A percentile compares a stretch with the other conserved stretches of the same genome.
phyloP scores from a whole-genome alignment of 345 rosid genomes.

The Lepidium didymum region DNA sequence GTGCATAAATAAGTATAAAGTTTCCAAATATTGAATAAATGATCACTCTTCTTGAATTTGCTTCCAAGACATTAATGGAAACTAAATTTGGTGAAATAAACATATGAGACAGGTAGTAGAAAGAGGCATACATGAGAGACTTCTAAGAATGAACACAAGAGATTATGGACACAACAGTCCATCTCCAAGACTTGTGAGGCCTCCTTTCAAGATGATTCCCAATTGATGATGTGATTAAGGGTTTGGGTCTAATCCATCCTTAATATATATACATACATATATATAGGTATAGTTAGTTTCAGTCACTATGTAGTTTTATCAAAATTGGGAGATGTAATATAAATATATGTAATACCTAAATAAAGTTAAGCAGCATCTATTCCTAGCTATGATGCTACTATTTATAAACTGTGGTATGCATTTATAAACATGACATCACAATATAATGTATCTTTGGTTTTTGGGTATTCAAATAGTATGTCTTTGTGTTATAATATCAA shows the following conservation, averaged over 20 bases:
- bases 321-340: background rate
- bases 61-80: background rate
- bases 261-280: background rate
- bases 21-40: background rate
- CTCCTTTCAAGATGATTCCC: conserved; percentile 88
- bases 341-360: background rate
- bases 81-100: background rate
- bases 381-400: background rate
- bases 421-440: background rate
- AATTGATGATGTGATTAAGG: conserved; percentile 30
- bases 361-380: background rate
- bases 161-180: conserved; percentile 71
- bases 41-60: background rate
- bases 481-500: background rate
- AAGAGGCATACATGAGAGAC: conserved; percentile 40
- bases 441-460: background rate
- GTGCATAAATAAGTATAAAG: background rate
- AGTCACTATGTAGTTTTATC: background rate
- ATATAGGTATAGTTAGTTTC: background rate
- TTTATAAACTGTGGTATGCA: background rate
- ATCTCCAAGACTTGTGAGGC: conserved; percentile 52
- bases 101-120: background rate
- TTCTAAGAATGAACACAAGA: conserved; percentile 40
- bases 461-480: background rate
- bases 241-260: background rate